Base-by-base conservation (phyloP, 225 moss, liverwort and hornwort species). In the Bryum argenteum region DNA sequence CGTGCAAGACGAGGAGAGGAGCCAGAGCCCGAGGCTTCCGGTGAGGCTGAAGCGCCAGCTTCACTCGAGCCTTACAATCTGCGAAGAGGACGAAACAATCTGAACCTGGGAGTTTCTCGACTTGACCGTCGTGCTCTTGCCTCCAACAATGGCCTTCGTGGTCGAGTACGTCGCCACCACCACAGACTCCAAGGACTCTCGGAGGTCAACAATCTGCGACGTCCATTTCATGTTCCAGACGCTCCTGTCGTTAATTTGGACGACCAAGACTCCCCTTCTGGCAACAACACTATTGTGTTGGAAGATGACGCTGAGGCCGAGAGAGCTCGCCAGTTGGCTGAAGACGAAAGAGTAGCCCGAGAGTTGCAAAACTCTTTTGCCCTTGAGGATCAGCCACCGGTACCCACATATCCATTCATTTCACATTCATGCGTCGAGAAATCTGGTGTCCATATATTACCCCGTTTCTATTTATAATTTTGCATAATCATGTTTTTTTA, bases 311-410 rank as follows among this genome's bases (percentile, higher is more conserved):
- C 73, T 65, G 83, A 88, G 6, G 54, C 67, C 9, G 88, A 80
- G 17, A 79, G 82, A 65, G 67, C 86, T 60, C 82, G 76, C 23
- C 91, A 89, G 45, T 66, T 91, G 79, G 81, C 78, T 22, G 91
- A 85, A 39, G 91, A 91, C 70, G 91, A 91, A 80, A 85, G 91
- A 69, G 76, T 91, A 8, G 91, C 91, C 8, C 81, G 91, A 80
- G 85, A 87, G 57, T 65, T 91, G 81, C 89, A 91, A 73, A 69
- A 84, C 55, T 74, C 83, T 1, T 89, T 83, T 75, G 80, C 72
- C 24, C 78, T 71, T 43, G 87, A 89, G 62, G 87, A 76, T 4
- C 81, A 68, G 24, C 77, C 83, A 52, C 83, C 87, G 80, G 91
- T 91, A 85, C 18, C 11, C n/a, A 48, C 16, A 70, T 40, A 33